Evolutionary conservation across 805 yeast species (phyloP), one percentile per base, ranked within the genome.

Genomic region (Candida taoyuanica): DNA sequence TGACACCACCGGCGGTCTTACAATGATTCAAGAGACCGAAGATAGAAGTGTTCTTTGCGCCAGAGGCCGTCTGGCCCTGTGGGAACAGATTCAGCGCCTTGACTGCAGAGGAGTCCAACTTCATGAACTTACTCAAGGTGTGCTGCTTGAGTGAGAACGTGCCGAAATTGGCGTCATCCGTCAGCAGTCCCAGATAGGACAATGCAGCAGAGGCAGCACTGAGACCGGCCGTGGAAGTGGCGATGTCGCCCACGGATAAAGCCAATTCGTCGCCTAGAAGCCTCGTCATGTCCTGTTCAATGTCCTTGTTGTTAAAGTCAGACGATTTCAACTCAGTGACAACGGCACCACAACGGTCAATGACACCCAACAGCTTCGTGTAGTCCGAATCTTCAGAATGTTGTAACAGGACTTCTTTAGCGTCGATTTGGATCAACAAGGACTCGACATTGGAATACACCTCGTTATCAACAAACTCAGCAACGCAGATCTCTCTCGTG

Each of bases 41-140:
- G 29, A 93, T 63, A 8, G 94, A 83, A 0, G 77, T 59, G 44
- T 74, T 71, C 50, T 67, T 65, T 4, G 66, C 54, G 17, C 70
- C 68, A 39, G 61, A 53, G 1, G 36, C 24, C 23, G 48, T 48
- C 7, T 47, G 48, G 12, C 49, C 47, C 3, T 52, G 48, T 9
- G 97, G 95, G 64, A 89, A 86, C 19, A 93, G 67, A 56, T 91
- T 91, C 43, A 93, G 67, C 0, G 98, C 95, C 40, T 78, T 78
- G 37, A 89, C 76, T 0, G 98, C 95, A 1, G 97, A 79, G 5
- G 91, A 77, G 56, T 93, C 99, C 34, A 93, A 70, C 53, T 85
- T 84, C 95, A 93, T 86, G 59, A 71, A 89, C 47, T 83, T 79
- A n/a, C 76, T 67, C 34, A 91, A 68, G 41, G 81, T 79, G 59